phyloP scores from a whole-genome alignment of 2,329 filamentous ascomycete genomes.

The Pseudovirgaria hyperparasitica region DNA sequence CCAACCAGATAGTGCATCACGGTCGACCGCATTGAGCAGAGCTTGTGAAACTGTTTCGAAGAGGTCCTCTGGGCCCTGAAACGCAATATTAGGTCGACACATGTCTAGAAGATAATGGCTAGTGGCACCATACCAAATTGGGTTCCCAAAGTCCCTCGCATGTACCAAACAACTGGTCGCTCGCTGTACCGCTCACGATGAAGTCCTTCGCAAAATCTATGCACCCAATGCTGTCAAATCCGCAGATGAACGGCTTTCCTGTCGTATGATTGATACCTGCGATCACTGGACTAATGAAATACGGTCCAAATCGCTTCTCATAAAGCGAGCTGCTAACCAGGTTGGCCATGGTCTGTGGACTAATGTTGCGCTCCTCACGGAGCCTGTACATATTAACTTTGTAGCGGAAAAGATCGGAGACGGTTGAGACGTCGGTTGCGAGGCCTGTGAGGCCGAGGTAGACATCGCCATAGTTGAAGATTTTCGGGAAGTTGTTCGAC shows the following conservation, averaged over 20 bases:
- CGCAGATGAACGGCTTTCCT: conserved; percentile 93
- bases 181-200: conserved; percentile 91
- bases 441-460: conserved; percentile 94
- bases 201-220: conserved; percentile 99
- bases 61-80: conserved; percentile 74
- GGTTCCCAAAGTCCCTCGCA: conserved; percentile 98
- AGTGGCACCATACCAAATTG: conserved; percentile 61
- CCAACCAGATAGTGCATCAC: conserved; percentile 95
- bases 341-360: conserved; percentile 90
- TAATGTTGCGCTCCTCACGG: conserved; percentile 93
- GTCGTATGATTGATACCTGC: conserved; percentile 92
- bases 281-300: conserved; percentile 89
- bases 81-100: not conserved
- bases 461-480: conserved; percentile 93
- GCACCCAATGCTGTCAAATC: conserved; percentile 97
- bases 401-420: conserved; percentile 95
- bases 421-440: conserved; percentile 88
- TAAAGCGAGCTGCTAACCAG: conserved; percentile 78
- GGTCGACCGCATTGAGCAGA: conserved; percentile 86
- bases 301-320: conserved; percentile 91
- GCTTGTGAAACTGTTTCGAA: conserved; percentile 98
- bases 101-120: conserved; percentile 1
- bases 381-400: conserved; percentile 99
- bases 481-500: conserved; percentile 99
- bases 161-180: conserved; percentile 96